Base-by-base conservation (phyloP, 768 basidiomycete species). In the Leccinum arenicola region DNA sequence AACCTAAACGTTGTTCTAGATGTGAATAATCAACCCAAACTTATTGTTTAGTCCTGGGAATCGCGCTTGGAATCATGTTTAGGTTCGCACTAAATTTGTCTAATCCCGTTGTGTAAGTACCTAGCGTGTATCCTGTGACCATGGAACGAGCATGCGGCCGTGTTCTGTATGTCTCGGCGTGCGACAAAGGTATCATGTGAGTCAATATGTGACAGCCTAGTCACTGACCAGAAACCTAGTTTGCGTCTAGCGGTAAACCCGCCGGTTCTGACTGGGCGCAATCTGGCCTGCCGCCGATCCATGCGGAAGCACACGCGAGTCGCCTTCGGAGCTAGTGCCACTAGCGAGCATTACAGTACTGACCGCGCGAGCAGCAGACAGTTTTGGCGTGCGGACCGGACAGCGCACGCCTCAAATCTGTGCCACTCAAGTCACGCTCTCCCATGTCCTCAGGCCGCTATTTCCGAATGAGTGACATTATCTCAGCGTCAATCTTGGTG, bases 401-500 rank as follows among this genome's bases (percentile, higher is more conserved):
- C 50, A 50, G 52, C 63, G 51, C 35, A 53, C 21, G 14, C 33
- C 10, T 19, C 58, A 45, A 47, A 54, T 50, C 17, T 25, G 19
- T 10, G 19, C 6, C 17, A 50, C 19, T 29, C 23, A 50, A 31
- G 35, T 54, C 53, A 57, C 56, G 23, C 17, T 54, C 51, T 53
- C 55, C 31, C 6, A 17, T 43, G 8, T n/a, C 23, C 35, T 31
- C 50, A 38, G 52, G 47, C 29, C 12, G 19, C 33, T 19, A 48
- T 61, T 43, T 38, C 56, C 52, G 19, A 54, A 50, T 15, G 15
- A 8, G 54, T 35, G 21, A 7, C 31, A 14, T 19, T 17, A 66
- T 69, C 67, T 56, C 56, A 54, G 62, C 54, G 59, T 59, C 57
- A 62, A 59, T 70, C 64, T 61, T 21, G 51, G 17, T 51, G 43